Evolutionary conservation across 768 basidiomycete species (phyloP).

Genomic region (Rhizopogon rudus): DNA sequence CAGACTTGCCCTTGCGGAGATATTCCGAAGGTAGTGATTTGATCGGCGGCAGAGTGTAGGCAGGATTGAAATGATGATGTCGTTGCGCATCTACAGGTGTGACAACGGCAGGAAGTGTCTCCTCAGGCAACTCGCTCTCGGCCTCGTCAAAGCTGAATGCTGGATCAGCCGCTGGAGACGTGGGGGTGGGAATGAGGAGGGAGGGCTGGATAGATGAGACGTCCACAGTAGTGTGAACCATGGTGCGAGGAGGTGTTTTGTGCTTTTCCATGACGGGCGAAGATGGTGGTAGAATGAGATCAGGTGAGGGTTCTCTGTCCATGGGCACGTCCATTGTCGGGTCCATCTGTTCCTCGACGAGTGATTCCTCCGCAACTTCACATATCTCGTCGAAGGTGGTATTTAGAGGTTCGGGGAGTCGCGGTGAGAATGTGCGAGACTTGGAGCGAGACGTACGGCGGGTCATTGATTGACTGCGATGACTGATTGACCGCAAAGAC

Average conservation of each 20-base stretch:
- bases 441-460: constrained; percentile 11
- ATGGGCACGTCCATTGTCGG: constrained; percentile 12
- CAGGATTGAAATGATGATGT: constrained; percentile 36
- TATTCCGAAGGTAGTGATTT: constrained; percentile 52
- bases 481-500: constrained; percentile 12
- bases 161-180: constrained; percentile 28
- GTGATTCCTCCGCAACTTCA: neutral
- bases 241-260: constrained; percentile 6
- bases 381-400: neutral
- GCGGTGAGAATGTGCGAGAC: constrained; percentile 8
- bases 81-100: constrained; percentile 16
- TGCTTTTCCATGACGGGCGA: constrained; percentile 9
- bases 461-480: constrained; percentile 14
- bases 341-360: constrained; percentile 6
- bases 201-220: constrained; percentile 20
- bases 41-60: constrained; percentile 52
- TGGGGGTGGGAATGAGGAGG: constrained; percentile 31
- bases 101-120: constrained; percentile 6
- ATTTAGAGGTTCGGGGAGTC: constrained; percentile 4
- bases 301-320: constrained; percentile 20
- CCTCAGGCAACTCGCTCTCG: constrained; percentile 19
- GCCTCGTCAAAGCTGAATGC: constrained; percentile 29
- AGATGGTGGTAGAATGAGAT: constrained; percentile 18
- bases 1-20: constrained; percentile 42
- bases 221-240: constrained; percentile 24